Evolutionary conservation across 768 basidiomycete genomes (phyloP), one percentile per base, ranked within the genome.

Genomic region (Boletus coccyginus): DNA sequence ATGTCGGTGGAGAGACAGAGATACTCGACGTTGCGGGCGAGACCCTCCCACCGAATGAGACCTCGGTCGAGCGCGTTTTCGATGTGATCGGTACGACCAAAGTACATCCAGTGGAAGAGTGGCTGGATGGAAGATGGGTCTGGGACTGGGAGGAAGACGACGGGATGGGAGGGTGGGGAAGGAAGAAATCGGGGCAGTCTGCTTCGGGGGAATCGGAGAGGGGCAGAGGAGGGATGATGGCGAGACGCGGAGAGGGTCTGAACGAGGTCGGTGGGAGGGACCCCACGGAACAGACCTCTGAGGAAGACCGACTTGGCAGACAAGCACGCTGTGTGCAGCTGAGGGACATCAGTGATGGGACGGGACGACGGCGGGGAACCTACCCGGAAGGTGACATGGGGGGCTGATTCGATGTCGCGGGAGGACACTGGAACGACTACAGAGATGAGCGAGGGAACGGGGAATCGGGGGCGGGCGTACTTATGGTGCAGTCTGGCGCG

Each of bases 1-100:
- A 94, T 84, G 43, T 89, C 86, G 17, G 83, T 74, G 50, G 83
- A 78, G 58, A 95, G 79, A 19, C 85, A 87, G 47, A 96, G 85
- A 66, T 92, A 95, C 67, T 95, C 92, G 67, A 88, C 92, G 69
- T 94, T 96, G 57, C 88, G 84, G 19, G 90, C 90, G 57, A 95
- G 77, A 31, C 90, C 91, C 63, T 94, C 89, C 93, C 92, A 95
- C 46, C 83, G 82, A 44, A 92, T 78, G 50, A 77, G 70, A 19
- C 87, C 85, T 19, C 77, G 73, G 57, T 82, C 80, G 13, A 96
- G 81, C 41, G 81, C 85, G 24, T 83, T 77, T 64, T 88, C 83
- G 63, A 96, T 86, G 52, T 77, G 77, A 42, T 74, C 71, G 13
- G 82, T 82, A 58, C 81, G 77, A 32, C 90, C 92, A 71, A 90